Conservation (phyloP, 768 basidiomycete genomes). For the Pleurotus pulmonarius region DNA sequence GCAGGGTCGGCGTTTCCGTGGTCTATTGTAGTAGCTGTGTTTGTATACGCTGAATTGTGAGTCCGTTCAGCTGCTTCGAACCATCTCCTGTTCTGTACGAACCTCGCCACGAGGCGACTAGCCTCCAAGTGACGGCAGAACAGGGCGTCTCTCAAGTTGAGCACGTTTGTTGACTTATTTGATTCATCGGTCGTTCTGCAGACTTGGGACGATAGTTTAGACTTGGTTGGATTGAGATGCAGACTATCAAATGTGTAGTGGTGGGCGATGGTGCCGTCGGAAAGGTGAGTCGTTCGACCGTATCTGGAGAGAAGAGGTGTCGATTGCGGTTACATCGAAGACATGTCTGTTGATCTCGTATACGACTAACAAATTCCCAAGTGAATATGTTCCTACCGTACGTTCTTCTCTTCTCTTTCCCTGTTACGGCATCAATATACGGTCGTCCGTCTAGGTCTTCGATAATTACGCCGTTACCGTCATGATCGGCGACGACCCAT, state of each 20-base stretch:
- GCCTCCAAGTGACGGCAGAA: conserved; percentile 10
- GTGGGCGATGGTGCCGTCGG: conserved; percentile 98
- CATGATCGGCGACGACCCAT: conserved; percentile 99
- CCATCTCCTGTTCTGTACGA: conserved; percentile 11
- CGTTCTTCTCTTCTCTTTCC: conserved; percentile 32
- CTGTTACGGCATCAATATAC: conserved; percentile 13
- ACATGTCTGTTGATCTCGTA: conserved; percentile 96
- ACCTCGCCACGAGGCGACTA: conserved; percentile 33
- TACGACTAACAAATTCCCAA: conserved; percentile 97
- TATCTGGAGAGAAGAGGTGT: background rate
- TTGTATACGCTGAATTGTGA: conserved; percentile 4
- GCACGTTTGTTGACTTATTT: conserved; percentile 6
- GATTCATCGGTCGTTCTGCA: conserved; percentile 6
- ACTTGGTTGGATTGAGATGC: conserved; percentile 50
- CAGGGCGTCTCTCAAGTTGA: background rate
- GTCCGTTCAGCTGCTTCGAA: background rate
- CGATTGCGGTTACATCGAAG: conserved; percentile 32
- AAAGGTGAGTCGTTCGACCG: conserved; percentile 62
- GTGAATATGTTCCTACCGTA: conserved; percentile 98
- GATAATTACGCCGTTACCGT: conserved; percentile 99
- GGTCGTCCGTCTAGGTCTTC: conserved; percentile 59
- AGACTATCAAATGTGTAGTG: conserved; percentile 97
- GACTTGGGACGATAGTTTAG: conserved; percentile 10
- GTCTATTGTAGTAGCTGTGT: conserved; percentile 9
- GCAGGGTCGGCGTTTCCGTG: background rate